Evolutionary conservation across 257 asterid genomes (phyloP).

Genomic region (Datura wrightii): DNA sequence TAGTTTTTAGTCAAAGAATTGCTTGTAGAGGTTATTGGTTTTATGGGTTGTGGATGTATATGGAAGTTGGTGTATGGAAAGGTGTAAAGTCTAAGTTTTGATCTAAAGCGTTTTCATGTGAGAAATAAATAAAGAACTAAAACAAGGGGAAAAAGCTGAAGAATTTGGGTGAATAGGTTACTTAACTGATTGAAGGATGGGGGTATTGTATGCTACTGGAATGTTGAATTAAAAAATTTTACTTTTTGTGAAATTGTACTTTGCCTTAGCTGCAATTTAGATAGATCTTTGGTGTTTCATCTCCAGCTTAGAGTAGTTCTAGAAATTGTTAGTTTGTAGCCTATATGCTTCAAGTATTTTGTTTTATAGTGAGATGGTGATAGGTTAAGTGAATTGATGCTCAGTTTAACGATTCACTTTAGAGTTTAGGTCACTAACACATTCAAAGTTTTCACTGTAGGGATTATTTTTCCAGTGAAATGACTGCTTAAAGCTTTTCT

Average conservation of each 20-base stretch:
- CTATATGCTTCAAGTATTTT: not conserved
- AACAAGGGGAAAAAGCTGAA: not conserved
- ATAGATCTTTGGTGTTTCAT: not conserved
- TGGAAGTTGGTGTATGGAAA: not conserved
- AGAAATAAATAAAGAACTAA: not conserved
- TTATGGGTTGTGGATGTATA: not conserved
- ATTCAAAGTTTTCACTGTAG: not conserved
- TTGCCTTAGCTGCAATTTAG: not conserved
- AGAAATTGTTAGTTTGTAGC: not conserved
- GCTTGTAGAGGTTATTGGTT: conserved; percentile 8
- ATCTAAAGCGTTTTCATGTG: not conserved
- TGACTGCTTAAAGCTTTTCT: not conserved
- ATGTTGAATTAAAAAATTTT: not conserved
- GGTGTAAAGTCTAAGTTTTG: not conserved
- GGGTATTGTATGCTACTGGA: not conserved
- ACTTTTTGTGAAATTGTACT: fast-evolving
- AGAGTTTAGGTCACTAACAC: not conserved
- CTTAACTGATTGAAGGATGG: not conserved
- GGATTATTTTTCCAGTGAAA: not conserved
- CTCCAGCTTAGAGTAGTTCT: not conserved
- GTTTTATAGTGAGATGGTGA: not conserved
- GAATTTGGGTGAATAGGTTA: not conserved
- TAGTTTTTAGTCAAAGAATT: not conserved
- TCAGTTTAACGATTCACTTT: not conserved
- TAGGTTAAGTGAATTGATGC: not conserved